Evolutionary conservation across 805 yeast species (phyloP).

Genomic region (Jamesozyma piceae): DNA sequence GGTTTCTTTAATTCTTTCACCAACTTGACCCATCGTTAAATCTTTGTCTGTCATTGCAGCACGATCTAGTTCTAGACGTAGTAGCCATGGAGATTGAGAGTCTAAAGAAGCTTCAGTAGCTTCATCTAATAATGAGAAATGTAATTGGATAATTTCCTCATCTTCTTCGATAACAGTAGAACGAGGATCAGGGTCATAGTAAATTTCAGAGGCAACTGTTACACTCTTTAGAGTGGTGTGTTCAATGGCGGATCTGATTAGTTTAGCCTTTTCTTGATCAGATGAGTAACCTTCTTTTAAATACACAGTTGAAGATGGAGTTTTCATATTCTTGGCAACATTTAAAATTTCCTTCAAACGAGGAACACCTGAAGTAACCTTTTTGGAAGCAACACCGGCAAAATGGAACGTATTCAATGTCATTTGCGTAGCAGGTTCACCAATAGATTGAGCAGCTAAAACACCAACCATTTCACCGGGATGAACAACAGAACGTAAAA

Average conservation of each 20-base stretch:
- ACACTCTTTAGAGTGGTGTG: slow-evolving; percentile 92
- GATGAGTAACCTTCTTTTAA: slow-evolving; percentile 68
- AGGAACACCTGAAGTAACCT: slow-evolving; percentile 94
- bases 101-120: slow-evolving; percentile 89
- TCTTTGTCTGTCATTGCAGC: slow-evolving; percentile 98
- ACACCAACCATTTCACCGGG: slow-evolving; percentile 99
- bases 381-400: slow-evolving; percentile 95
- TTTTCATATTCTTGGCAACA: slow-evolving; percentile 95
- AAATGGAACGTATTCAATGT: slow-evolving; percentile 94
- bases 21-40: slow-evolving; percentile 95
- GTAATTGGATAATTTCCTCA: slow-evolving; percentile 92
- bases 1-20: slow-evolving; percentile 84
- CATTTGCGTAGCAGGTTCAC: slow-evolving; percentile 98
- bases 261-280: slow-evolving; percentile 90
- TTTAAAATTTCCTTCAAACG: slow-evolving; percentile 96
- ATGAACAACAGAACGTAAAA: slow-evolving; percentile 81
- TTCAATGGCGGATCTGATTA: slow-evolving; percentile 92
- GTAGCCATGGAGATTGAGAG: slow-evolving; percentile 95
- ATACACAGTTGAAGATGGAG: slow-evolving; percentile 98
- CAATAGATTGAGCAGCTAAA: slow-evolving; percentile 93
- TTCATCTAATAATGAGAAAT: slow-evolving; percentile 95
- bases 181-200: slow-evolving; percentile 96
- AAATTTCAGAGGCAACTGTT: slow-evolving; percentile 94
- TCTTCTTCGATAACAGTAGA: slow-evolving; percentile 95
- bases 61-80: slow-evolving; percentile 94